These are phyloP conservation scores for Aspergillus indologenus DNA, from an alignment of 495 filamentous ascomycete genomes.

Conservation along the genomic window DNA sequence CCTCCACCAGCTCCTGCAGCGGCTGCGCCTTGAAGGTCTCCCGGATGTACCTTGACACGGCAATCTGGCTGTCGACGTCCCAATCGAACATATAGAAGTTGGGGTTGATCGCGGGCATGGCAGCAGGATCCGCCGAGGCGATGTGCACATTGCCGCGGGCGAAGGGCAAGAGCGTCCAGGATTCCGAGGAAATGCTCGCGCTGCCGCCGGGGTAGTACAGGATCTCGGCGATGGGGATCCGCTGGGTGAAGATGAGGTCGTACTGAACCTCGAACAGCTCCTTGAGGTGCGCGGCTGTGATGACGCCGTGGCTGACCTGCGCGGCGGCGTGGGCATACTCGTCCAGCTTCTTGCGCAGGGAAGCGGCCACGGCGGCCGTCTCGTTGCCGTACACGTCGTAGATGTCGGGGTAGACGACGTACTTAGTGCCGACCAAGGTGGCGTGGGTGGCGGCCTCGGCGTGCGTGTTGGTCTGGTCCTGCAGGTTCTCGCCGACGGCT, in stretches of 20 bases:
- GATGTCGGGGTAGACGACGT: slow-evolving; percentile 21
- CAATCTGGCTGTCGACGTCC: slow-evolving; percentile 40
- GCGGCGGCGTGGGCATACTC: slow-evolving; percentile 30
- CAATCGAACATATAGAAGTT: slow-evolving; percentile 52
- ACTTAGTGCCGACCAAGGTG: slow-evolving; percentile 4
- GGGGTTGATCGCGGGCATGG: slow-evolving; percentile 47
- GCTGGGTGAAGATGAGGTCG: slow-evolving; percentile 37
- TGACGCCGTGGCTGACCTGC: slow-evolving; percentile 22
- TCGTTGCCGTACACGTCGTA: slow-evolving; percentile 26
- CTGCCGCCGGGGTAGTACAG: slow-evolving; percentile 27
- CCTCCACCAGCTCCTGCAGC: slow-evolving; percentile 13
- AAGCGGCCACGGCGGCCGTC: slow-evolving; percentile 23
- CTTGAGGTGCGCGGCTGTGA: slow-evolving; percentile 27
- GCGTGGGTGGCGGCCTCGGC: slow-evolving; percentile 9
- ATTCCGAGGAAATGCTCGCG: slow-evolving; percentile 29
- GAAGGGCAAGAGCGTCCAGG: slow-evolving; percentile 45
- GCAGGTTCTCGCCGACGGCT: slow-evolving; percentile 49
- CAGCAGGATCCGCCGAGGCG: slow-evolving; percentile 28
- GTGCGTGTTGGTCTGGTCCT: slow-evolving; percentile 16
- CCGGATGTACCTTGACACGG: slow-evolving; percentile 32
- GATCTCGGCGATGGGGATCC: slow-evolving; percentile 43
- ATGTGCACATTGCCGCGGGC: slow-evolving; percentile 60
- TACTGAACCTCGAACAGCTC: slow-evolving; percentile 37
- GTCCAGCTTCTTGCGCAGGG: slow-evolving; percentile 20
- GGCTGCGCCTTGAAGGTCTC: slow-evolving; percentile 20